Conservation (phyloP, 768 basidiomycete genomes). For the Suillus tomentosus region DNA sequence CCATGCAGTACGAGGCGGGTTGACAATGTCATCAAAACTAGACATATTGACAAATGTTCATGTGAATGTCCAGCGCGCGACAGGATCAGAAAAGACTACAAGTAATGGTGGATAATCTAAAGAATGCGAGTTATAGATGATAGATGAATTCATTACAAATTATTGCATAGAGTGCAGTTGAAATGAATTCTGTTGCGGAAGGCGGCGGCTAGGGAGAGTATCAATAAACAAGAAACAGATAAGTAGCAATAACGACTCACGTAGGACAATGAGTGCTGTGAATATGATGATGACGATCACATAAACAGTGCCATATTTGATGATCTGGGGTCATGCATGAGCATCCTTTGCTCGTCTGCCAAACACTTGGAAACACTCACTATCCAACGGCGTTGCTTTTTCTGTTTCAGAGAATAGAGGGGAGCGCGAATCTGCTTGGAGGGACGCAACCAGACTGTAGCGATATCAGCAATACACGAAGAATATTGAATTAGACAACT, state of each 20-base stretch:
- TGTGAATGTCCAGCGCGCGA: constrained; percentile 10
- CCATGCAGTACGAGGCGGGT: constrained; percentile 13
- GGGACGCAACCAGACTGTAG: constrained; percentile 88
- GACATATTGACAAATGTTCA: constrained; percentile 13
- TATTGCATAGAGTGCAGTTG: constrained; percentile 68
- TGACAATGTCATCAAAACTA: constrained; percentile 11
- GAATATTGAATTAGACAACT: constrained; percentile 33
- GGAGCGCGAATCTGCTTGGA: constrained; percentile 94
- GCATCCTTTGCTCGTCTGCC: constrained; percentile 11
- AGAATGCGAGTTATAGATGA: constrained; percentile 26
- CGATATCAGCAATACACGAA: constrained; percentile 20
- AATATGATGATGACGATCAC: constrained; percentile 67
- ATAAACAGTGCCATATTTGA: constrained; percentile 84
- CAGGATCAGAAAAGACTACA: constrained; percentile 25
- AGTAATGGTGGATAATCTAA: constrained; percentile 32
- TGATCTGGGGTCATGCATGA: constrained; percentile 49
- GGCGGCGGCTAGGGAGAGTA: constrained; percentile 48
- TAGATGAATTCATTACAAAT: constrained; percentile 48
- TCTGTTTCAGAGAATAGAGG: constrained; percentile 87
- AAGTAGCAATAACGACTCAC: constrained; percentile 48
- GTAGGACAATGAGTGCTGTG: constrained; percentile 73
- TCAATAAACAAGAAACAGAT: constrained; percentile 15
- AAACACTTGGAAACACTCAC: constrained; percentile 45
- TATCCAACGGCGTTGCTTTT: constrained; percentile 86
- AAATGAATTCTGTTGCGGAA: constrained; percentile 63